Evolutionary conservation across 768 basidiomycete genomes (phyloP).

Genomic region (Nevesoporus exiguus): DNA sequence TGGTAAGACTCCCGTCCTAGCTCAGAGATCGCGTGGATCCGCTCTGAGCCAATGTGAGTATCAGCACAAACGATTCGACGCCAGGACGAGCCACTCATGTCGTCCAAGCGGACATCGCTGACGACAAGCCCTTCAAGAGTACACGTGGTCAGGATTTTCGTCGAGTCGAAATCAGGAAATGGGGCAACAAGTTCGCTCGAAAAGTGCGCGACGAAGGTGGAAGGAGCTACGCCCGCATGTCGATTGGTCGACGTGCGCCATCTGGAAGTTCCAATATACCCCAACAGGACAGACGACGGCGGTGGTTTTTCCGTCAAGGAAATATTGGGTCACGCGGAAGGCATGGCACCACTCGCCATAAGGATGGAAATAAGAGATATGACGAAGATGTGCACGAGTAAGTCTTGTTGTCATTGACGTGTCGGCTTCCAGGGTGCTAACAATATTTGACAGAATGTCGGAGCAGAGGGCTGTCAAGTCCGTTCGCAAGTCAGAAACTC

Average conservation of each 20-base stretch:
- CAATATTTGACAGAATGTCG: conserved; percentile 2
- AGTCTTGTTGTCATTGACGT: not conserved
- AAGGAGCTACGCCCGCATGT: conserved; percentile 19
- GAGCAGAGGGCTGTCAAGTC: conserved; percentile 13
- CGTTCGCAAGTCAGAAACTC: conserved; percentile 11
- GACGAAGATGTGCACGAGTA: conserved; percentile 8
- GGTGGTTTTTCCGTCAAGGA: conserved; percentile 15
- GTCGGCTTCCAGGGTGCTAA: conserved; percentile 1
- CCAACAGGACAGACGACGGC: conserved; percentile 5
- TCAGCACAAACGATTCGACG: not conserved
- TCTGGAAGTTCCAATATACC: not conserved
- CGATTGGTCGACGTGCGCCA: conserved; percentile 8
- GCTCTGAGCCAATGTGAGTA: conserved; percentile 14
- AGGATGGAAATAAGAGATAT: not conserved
- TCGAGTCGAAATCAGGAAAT: not conserved
- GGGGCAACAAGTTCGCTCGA: conserved; percentile 3
- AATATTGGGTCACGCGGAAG: conserved; percentile 2
- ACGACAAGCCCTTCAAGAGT: conserved; percentile 6
- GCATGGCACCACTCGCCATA: not conserved
- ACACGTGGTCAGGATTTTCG: not conserved
- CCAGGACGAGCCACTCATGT: not conserved
- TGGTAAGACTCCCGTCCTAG: conserved; percentile 1
- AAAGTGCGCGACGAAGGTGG: conserved; percentile 3
- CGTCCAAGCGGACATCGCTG: conserved; percentile 9
- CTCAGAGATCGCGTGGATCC: conserved; percentile 1